Evolutionary conservation across 2,329 filamentous ascomycete species (phyloP), one percentile per base, ranked within the genome.

Genomic region (Aspergillus fructus): DNA sequence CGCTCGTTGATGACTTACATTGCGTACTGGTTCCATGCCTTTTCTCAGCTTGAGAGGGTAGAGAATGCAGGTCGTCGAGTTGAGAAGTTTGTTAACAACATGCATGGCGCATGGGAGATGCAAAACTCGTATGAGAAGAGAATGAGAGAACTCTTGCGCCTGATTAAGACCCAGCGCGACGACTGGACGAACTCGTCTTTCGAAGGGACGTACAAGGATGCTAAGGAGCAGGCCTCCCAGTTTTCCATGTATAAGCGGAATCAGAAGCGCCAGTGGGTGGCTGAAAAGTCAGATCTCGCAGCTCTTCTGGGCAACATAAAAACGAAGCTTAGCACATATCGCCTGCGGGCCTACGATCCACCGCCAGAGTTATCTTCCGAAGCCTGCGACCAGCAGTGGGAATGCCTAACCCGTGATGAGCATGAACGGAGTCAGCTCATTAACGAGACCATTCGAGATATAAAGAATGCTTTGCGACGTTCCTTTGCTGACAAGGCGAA

Each of bases 41-140:
- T 99, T 74, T 97, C 93, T 30, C 93, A 97, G 71, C 96, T 99
- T 88, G 94, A 99, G 78, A 90, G 93, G 73, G 94, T 99, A 8
- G 94, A 99, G 76, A 99, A 99, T 72, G 94, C 94, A 4, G 94
- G 94, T 5, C 86, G 94, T 60, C 86, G 94, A 65, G 94, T 99
- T 5, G 94, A 99, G 79, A 99, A 99, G 76, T 99, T 99, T 70
- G 90, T 99, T 66, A 91, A 91, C 72, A 97, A 94, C 74, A 97
- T 99, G 94, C 92, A 97, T 72, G 94, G 94, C 21, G 93, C 94
- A 8, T 99, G 94, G 94, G 93, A 97, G 77, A 99, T 99, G 94
- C 93, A 99, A 76, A 96, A 91, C 71, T 90, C 89, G 30, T 99
- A 93, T 72, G 94, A 99, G 80, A 84, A 89, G 69, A 86, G 94